Evolutionary conservation across 2,329 filamentous ascomycete genomes (phyloP), one percentile per base, ranked within the genome.

Genomic region (Alternaria solani): DNA sequence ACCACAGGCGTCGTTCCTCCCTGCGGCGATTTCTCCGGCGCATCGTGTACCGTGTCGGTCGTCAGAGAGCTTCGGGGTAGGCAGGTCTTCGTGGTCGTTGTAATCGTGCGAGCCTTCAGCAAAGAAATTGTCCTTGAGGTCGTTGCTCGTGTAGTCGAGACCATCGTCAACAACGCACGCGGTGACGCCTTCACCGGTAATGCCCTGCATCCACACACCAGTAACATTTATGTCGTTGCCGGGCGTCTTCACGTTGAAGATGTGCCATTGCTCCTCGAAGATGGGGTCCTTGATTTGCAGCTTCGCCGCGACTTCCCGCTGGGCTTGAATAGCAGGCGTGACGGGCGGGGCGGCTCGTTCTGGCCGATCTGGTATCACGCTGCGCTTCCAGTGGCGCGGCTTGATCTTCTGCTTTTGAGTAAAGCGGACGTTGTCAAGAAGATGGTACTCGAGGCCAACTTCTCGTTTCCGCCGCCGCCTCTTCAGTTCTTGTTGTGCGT

Each of bases 141-240:
- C 95, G 26, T 92, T 86, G 81, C 94, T 98, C 81, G 96, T 88
- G 90, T 99, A 95, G 74, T 99, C 95, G 66, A 99, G 80, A 0
- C 95, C 95, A 79, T 99, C 95, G 73, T 99, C 95, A 4, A 99
- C 92, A 68, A 99, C 95, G 55, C 94, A 94, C 2, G 96, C 93
- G 1, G 92, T 97, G 18, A 91, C 87, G 62, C 94, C 94, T 71
- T 92, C 88, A 55, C 95, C 95, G 0, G 94, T 98, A 58, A 97
- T 89, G 5, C 94, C 94, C 69, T 95, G 88, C 69, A 92, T 77
- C 95, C 95, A 99, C 6, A 98, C 85, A 12, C 89, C 93, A 0
- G 93, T 96, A n/a, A 98, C 93, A 72, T 99, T 99, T 73, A 99
- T 87, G 76, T 99, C 95, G 79, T 98, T 92, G 6, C 94, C 94